Evolutionary conservation across 2,329 filamentous ascomycete genomes (phyloP), one percentile per base, ranked within the genome.

Genomic region (Trichoderma atrobrunneum): DNA sequence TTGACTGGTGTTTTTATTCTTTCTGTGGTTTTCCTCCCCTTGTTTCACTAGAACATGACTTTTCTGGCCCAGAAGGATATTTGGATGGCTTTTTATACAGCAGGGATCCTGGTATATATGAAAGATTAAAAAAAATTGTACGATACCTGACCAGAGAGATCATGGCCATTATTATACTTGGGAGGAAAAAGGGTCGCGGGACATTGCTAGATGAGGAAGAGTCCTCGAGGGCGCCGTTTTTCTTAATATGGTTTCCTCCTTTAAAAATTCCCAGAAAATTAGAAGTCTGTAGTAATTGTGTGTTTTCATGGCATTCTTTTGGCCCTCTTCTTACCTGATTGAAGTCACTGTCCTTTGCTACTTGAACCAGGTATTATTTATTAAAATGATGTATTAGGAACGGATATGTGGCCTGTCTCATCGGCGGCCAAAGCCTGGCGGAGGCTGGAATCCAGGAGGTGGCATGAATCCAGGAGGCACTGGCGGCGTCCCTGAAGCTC

Each of bases 391-490:
- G 57, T 51, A 48, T n/a, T 28, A 60, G 24, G 28, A 60, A 51
- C 14, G 14, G 16, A 28, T 18, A 28, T 5, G 11, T 18, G 16
- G 26, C 65, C 65, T 11, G 5, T 14, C 70, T 80, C 77, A 83
- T 72, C 82, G 79, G 36, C 80, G 78, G 57, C 77, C 80, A 73
- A 84, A 84, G 30, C 84, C 84, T 10, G 84, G 84, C 18, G 84
- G 84, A 12, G 85, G 83, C 74, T 84, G 83, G 73, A 85, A 85
- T 2, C 84, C 84, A 7, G 83, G 82, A 59, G 82, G 81, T 2
- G 81, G 81, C 78, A 81, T 79, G 64, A 82, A 81, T 6, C 82
- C 82, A 3, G 84, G 84, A 10, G 84, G 82, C 4, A 82, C 83
- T 12, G 83, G 81, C 21, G 81, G 79, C 30, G 78, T 77, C 28